These are phyloP conservation scores for Diutina mesorugosa DNA, from an alignment of 1,139 yeast genomes.

Conservation along the genomic window DNA sequence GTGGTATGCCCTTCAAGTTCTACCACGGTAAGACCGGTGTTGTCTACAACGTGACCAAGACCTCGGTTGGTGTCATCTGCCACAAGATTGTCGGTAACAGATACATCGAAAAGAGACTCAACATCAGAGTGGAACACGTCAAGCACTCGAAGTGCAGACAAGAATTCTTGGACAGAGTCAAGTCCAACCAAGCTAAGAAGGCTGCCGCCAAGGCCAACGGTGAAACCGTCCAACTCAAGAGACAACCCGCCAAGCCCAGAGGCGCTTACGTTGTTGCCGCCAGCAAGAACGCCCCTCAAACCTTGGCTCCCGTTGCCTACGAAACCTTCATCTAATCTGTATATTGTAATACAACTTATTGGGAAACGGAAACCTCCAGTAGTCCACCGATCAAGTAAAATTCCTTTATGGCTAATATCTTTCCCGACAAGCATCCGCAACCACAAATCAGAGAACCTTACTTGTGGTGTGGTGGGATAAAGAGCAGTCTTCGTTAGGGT, in stretches of 20 bases:
- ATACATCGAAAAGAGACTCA: constrained; percentile 97
- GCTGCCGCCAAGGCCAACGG: constrained; percentile 93
- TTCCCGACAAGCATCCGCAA: too few relatives aligned
- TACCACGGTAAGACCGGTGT: constrained; percentile 99
- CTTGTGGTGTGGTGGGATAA: too few relatives aligned
- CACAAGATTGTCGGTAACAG: constrained; percentile 99
- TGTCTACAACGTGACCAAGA: constrained; percentile 95
- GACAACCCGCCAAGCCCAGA: constrained; percentile 98
- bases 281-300: constrained; percentile 79
- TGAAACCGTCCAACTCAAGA: constrained; percentile 82
- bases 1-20: constrained; percentile 99
- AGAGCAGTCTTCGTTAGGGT: too few relatives aligned
- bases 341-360: constrained; percentile 3
- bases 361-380: not conserved
- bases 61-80: constrained; percentile 95
- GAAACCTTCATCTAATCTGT: constrained; percentile 86
- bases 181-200: constrained; percentile 88
- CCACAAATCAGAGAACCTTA: too few relatives aligned
- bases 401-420: too few relatives aligned
- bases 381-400: not conserved
- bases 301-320: constrained; percentile 98
- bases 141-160: constrained; percentile 99
- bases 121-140: constrained; percentile 97
- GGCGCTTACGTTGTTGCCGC: constrained; percentile 72
- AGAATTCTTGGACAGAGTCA: constrained; percentile 97